A percentile compares a stretch with the other conserved stretches of the same genome.
phyloP scores from a whole-genome alignment of 169 alveolate species.

The Cryptosporidium ubiquitum region DNA sequence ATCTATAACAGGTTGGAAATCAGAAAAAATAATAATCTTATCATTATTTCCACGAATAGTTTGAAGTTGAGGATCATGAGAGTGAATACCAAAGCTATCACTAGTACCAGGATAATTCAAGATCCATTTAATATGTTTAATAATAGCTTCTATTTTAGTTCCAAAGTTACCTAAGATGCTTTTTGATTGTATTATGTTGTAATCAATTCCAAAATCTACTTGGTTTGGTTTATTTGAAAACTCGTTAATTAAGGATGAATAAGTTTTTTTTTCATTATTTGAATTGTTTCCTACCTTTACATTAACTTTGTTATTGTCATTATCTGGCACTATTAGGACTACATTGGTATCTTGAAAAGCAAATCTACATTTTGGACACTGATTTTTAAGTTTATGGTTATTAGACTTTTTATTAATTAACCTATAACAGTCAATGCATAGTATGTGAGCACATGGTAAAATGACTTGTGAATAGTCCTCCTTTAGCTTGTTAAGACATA shows the following conservation, averaged over 20 bases:
- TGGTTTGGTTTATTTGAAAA: neutral
- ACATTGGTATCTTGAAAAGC: conserved; percentile 35
- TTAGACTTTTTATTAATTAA: conserved; percentile 11
- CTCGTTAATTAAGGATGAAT: neutral
- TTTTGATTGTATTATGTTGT: neutral
- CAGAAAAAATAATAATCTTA: conserved; percentile 50
- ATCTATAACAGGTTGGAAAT: conserved; percentile 46
- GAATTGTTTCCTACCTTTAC: neutral
- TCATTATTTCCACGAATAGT: conserved; percentile 16
- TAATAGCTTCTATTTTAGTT: conserved; percentile 48
- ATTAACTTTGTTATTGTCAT: neutral
- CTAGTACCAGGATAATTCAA: neutral
- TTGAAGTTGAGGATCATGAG: neutral
- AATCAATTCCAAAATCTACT: neutral
- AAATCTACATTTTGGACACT: conserved; percentile 57
- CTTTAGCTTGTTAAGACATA: conserved; percentile 3
- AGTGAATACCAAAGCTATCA: neutral
- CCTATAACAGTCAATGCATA: conserved; percentile 51
- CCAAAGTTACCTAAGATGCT: conserved; percentile 51
- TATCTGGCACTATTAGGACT: conserved; percentile 36
- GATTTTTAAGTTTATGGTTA: conserved; percentile 10
- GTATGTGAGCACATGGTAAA: conserved; percentile 58
- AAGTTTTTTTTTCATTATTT: neutral
- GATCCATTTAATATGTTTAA: conserved; percentile 60
- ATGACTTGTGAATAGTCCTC: conserved; percentile 37